Evolutionary conservation across 108 stramenopile species (phyloP), one percentile per base, ranked within the genome.

Genomic region (Cyclotella atomus): DNA sequence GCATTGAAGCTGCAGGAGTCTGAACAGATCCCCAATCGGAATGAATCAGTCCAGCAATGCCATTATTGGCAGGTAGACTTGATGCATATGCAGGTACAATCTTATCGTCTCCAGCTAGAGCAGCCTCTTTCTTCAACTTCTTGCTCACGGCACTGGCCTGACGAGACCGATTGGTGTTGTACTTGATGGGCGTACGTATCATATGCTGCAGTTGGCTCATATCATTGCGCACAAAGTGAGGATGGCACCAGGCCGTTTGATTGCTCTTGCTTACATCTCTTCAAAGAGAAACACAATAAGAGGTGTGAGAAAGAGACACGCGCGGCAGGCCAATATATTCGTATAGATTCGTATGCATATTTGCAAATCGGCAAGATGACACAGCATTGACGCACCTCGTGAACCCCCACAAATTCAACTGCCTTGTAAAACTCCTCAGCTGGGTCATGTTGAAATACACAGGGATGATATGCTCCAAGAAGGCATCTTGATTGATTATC

Each of bases 361-460:
- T 9, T 16, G 12, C 15, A 59, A 27, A 24, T 8, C 5, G 28
- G 29, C 24, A 59, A 7, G 6, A 24, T 59, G 27, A 29, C 25
- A 29, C 17, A 29, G 5, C 8, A 24, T 6, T 8, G 21, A 46
- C 64, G 24, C 46, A 65, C 64, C 64, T 65, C 9, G 19, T 65
- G 45, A 47, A 65, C 23, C 64, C 64, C 64, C 64, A 65, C 2
- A 47, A 23, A 29, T 65, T 65, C 16, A 65, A 45, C 28, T 65
- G 64, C 24, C 64, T 36, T 4, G 46, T 47, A 29, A 65, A 65
- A 23, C 71, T 75, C 15, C 81, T 72, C 25, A 84, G 69, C n/a
- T 76, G 71, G 24, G 84, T 85, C 46, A 84, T 81, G 53, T 84
- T 77, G 63, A 89, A 89, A n/a, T 61, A 84, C 30, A 59, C 54